Evolutionary conservation across 345 rosid genomes (phyloP).

Genomic region (Acer campestre): DNA sequence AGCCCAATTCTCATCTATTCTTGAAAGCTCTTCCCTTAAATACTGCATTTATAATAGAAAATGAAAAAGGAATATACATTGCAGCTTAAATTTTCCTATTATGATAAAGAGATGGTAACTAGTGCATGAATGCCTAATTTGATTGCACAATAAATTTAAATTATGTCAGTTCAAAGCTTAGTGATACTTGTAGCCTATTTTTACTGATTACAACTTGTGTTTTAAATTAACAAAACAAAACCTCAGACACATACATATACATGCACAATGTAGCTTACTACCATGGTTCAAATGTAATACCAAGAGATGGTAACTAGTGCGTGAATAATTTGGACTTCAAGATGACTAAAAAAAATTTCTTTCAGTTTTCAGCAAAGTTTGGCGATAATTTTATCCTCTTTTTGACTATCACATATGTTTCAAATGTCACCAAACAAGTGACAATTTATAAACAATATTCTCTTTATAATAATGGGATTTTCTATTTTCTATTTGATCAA

Average conservation of each 20-base stretch:
- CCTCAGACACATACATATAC: neutral
- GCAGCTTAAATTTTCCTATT: neutral
- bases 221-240: neutral
- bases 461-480: neutral
- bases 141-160: neutral
- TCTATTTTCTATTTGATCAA: neutral
- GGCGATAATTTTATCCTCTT: neutral
- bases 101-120: neutral
- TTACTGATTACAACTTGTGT: neutral
- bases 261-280: neutral
- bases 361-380: neutral
- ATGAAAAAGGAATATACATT: constrained; percentile 15
- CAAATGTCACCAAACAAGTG: neutral
- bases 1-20: constrained; percentile 89
- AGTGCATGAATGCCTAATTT: neutral
- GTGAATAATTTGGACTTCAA: neutral
- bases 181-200: neutral
- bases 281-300: neutral
- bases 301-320: neutral
- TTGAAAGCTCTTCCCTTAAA: constrained; percentile 79
- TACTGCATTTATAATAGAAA: constrained; percentile 54
- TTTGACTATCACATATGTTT: neutral
- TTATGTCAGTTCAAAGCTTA: neutral
- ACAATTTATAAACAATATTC: neutral
- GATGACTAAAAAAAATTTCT: neutral